Percentiles rank a stretch among this genome's conserved stretches.
These are phyloP conservation scores for Blumeria hordei DNA, from an alignment of 2,329 filamentous ascomycete species.

Conservation along the genomic window DNA sequence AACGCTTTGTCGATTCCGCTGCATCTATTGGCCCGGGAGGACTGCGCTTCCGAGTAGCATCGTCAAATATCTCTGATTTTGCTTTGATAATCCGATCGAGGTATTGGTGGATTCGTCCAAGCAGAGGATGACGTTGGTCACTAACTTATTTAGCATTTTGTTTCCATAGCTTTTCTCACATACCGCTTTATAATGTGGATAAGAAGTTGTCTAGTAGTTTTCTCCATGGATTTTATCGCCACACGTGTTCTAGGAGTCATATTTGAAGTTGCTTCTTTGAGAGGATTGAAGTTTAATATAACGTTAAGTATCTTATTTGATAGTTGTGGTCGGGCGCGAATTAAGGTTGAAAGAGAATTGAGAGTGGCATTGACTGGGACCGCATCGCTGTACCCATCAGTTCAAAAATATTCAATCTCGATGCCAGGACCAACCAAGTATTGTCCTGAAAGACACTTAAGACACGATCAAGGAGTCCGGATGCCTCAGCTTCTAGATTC, in stretches of 20 bases:
- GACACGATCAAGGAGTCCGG: constrained; percentile 72
- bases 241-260: constrained; percentile 62
- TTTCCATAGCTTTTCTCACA: constrained; percentile 7
- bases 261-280: constrained; percentile 53
- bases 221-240: constrained; percentile 79
- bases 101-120: constrained; percentile 62
- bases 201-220: constrained; percentile 65
- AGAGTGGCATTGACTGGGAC: constrained; percentile 75
- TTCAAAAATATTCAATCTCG: constrained; percentile 5
- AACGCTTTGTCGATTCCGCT: constrained; percentile 58
- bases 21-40: constrained; percentile 46
- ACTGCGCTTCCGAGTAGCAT: constrained; percentile 52
- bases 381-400: constrained; percentile 43
- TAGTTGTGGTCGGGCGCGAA: constrained; percentile 58
- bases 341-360: constrained; percentile 63
- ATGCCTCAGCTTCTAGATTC: constrained; percentile 78
- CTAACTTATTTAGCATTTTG: constrained; percentile 21
- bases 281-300: constrained; percentile 74
- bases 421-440: constrained; percentile 35
- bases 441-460: constrained; percentile 68
- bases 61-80: constrained; percentile 57
- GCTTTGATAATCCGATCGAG: constrained; percentile 61
- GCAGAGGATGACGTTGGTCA: constrained; percentile 55
- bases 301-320: constrained; percentile 68
- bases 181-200: constrained; percentile 64